These are phyloP conservation scores for Geotrichum siamense DNA, from an alignment of 1,139 yeast genomes.

Conservation along the genomic window DNA sequence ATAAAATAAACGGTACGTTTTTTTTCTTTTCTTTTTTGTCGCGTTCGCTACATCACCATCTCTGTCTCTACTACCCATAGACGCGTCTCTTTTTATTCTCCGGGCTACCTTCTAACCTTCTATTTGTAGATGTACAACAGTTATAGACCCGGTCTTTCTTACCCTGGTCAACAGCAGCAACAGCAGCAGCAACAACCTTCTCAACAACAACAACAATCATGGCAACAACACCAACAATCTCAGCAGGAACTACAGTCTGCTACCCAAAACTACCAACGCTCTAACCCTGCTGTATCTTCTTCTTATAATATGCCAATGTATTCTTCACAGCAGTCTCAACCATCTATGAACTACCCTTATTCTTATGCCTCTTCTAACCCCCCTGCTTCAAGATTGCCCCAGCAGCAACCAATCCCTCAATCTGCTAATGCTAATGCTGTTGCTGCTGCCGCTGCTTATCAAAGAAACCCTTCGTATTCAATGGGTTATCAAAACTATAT, in stretches of 20 bases:
- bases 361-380: constrained; percentile 2
- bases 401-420: constrained; percentile 1
- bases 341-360: background rate
- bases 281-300: background rate
- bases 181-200: constrained; percentile 5
- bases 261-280: background rate
- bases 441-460: constrained; percentile 1
- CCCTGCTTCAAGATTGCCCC: background rate
- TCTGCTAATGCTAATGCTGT: background rate
- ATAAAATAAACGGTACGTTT: too few relatives aligned
- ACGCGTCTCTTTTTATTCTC: too few relatives aligned
- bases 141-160: constrained; percentile 1
- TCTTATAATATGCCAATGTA: constrained; percentile 5
- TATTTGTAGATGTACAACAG: constrained; percentile 4
- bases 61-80: too few relatives aligned
- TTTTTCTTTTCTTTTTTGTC: too few relatives aligned
- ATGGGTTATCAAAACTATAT: constrained; percentile 4
- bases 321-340: constrained; percentile 7
- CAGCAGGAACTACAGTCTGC: constrained; percentile 3
- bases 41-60: too few relatives aligned
- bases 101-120: too few relatives aligned
- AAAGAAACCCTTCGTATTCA: background rate
- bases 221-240: constrained; percentile 7
- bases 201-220: constrained; percentile 5
- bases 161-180: constrained; percentile 4